Evolutionary conservation across 2,329 filamentous ascomycete species (phyloP).

Genomic region (Neophaeococcomyces mojaviensis): DNA sequence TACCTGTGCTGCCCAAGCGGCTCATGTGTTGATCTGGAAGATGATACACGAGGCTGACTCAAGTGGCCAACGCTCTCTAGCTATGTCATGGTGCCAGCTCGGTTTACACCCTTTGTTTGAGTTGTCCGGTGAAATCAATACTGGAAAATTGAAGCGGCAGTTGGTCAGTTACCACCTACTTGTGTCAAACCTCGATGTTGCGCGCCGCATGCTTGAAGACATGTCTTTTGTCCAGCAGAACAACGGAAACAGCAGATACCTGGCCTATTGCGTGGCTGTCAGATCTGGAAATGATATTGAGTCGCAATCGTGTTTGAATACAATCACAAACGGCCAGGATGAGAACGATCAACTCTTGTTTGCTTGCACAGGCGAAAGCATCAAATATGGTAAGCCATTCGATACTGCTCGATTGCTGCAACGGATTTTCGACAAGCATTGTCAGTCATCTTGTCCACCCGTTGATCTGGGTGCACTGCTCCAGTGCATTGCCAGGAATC

Average conservation of each 20-base stretch:
- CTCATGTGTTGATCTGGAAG: constrained; percentile 64
- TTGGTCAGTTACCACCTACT: constrained; percentile 62
- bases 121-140: constrained; percentile 58
- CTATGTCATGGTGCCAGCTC: constrained; percentile 61
- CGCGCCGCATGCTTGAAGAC: constrained; percentile 47
- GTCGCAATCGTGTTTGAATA: constrained; percentile 6
- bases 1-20: constrained; percentile 48
- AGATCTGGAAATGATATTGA: constrained; percentile 28
- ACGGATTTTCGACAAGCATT: constrained; percentile 51
- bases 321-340: constrained; percentile 11
- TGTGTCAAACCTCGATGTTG: constrained; percentile 47
- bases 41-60: constrained; percentile 4
- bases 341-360: constrained; percentile 61
- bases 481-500: constrained; percentile 39
- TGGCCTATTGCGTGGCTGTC: constrained; percentile 68
- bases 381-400: constrained; percentile 54
- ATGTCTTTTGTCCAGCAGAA: constrained; percentile 58
- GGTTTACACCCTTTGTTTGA: constrained; percentile 61
- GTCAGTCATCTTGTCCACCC: constrained; percentile 40
- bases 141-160: constrained; percentile 65
- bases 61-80: not conserved
- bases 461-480: constrained; percentile 58
- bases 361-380: constrained; percentile 71
- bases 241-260: constrained; percentile 41
- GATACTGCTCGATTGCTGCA: constrained; percentile 55